These are phyloP conservation scores for Benincasa hispida DNA, from an alignment of 306 rosid genomes.

Conservation along the genomic window DNA sequence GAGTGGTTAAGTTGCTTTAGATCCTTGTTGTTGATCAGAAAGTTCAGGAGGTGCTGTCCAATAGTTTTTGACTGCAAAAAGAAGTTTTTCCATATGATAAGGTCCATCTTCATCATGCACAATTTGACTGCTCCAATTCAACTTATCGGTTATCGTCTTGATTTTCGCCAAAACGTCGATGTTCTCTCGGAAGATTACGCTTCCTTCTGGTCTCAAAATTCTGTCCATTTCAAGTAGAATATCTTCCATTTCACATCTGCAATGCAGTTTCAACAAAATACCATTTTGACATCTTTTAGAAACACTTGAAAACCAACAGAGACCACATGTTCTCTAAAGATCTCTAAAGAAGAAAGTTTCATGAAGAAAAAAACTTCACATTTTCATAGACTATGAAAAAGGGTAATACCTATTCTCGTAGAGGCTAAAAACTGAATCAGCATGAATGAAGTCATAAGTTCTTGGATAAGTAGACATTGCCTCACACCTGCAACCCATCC, in stretches of 20 bases:
- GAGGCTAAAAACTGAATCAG: conserved; percentile 61
- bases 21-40: conserved; percentile 6
- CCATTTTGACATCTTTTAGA: neutral
- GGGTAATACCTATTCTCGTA: conserved; percentile 38
- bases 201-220: conserved; percentile 70
- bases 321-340: neutral
- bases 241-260: conserved; percentile 72
- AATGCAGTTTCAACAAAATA: neutral
- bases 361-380: neutral
- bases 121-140: conserved; percentile 72
- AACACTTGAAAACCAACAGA: neutral
- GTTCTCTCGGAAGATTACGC: conserved; percentile 63
- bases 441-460: conserved; percentile 74
- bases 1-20: neutral
- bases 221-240: conserved; percentile 76
- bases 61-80: conserved; percentile 67
- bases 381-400: neutral
- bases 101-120: conserved; percentile 86
- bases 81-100: conserved; percentile 41
- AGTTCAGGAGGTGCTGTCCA: conserved; percentile 50
- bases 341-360: neutral
- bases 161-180: conserved; percentile 50
- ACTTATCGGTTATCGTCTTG: conserved; percentile 26
- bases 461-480: conserved; percentile 95
- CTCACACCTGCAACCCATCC: conserved; percentile 56